These are phyloP conservation scores for Gymnopus androsaceus DNA, from an alignment of 1,284 basidiomycete species.

Conservation along the genomic window DNA sequence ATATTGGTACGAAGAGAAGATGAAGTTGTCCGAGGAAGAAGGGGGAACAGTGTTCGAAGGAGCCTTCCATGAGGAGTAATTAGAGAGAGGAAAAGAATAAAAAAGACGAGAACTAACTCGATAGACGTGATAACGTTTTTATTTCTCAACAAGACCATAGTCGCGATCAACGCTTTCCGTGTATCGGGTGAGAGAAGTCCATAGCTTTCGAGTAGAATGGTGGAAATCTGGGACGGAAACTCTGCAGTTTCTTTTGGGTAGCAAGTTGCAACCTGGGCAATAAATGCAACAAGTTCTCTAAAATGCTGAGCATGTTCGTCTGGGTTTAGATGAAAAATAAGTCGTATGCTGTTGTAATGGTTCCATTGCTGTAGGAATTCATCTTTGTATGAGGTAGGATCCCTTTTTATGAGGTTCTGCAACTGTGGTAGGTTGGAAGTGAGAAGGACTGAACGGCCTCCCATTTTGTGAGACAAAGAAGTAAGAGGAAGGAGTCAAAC, in stretches of 20 bases:
- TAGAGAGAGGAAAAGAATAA: slow-evolving; percentile 6
- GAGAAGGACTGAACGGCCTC: slow-evolving; percentile 43
- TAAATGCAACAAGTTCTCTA: slow-evolving; percentile 83
- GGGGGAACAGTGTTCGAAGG: slow-evolving; percentile 88
- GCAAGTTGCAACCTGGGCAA: slow-evolving; percentile 84
- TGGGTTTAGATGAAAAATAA: slow-evolving; percentile 80
- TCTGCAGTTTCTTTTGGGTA: slow-evolving; percentile 86
- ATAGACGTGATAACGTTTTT: slow-evolving; percentile 92
- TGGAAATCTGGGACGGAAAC: slow-evolving; percentile 78
- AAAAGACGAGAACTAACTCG: slow-evolving; percentile 60
- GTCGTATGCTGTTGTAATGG: slow-evolving; percentile 87
- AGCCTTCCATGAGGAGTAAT: slow-evolving; percentile 53
- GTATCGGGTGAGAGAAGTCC: slow-evolving; percentile 75
- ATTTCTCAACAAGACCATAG: slow-evolving; percentile 90
- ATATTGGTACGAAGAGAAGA: slow-evolving; percentile 83
- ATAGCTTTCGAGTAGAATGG: slow-evolving; percentile 77
- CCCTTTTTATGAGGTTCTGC: slow-evolving; percentile 96
- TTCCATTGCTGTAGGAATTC: slow-evolving; percentile 99
- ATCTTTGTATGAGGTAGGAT: slow-evolving; percentile 89
- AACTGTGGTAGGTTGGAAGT: slow-evolving; percentile 79
- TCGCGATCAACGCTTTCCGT: slow-evolving; percentile 82
- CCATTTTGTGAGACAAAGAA: background rate
- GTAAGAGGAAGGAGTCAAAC: background rate
- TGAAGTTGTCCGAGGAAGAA: slow-evolving; percentile 89
- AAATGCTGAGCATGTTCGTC: slow-evolving; percentile 84